phyloP scores from a whole-genome alignment of 2,329 filamentous ascomycete genomes.

The Xylaria multiplex region DNA sequence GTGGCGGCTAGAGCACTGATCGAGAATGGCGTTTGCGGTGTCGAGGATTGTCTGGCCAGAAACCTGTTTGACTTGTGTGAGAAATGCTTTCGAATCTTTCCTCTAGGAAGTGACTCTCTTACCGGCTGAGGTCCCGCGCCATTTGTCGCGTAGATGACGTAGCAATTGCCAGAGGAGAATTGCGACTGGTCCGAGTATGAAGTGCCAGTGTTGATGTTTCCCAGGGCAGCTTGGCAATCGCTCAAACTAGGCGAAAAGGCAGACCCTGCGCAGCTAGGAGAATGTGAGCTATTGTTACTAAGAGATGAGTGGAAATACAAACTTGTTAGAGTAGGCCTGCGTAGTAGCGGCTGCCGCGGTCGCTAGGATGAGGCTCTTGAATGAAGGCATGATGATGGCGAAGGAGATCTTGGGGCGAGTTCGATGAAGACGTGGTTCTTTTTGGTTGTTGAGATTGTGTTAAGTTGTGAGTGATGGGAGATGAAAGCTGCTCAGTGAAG shows the following conservation, averaged over 20 bases:
- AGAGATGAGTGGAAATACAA: background rate
- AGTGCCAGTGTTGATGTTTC: background rate
- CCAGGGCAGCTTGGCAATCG: background rate
- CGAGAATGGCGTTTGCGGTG: conserved; percentile 4
- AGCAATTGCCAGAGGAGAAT: conserved; percentile 15
- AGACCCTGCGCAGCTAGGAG: conserved; percentile 1
- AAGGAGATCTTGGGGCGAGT: too few species aligned
- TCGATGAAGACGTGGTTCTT: too few species aligned
- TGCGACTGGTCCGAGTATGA: conserved; percentile 6
- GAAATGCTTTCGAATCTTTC: background rate
- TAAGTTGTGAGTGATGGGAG: too few species aligned
- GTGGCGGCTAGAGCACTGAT: background rate
- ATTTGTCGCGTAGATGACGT: conserved; percentile 16
- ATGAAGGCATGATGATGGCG: conserved; percentile 10
- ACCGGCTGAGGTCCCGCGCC: conserved; percentile 1
- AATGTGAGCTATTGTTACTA: too few species aligned
- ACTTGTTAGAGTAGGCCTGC: conserved; percentile 10
- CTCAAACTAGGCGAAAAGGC: background rate
- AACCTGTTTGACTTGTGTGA: conserved; percentile 1
- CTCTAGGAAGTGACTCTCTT: background rate
- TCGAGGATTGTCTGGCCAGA: conserved; percentile 7
- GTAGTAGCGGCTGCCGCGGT: background rate
- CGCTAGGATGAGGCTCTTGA: background rate
- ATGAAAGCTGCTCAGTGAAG: too few species aligned
- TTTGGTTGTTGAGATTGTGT: too few species aligned